Percentiles rank a stretch among this genome's conserved stretches.
Conservation (phyloP, 2,329 filamentous ascomycete genomes). For the Venturia carpophila region DNA sequence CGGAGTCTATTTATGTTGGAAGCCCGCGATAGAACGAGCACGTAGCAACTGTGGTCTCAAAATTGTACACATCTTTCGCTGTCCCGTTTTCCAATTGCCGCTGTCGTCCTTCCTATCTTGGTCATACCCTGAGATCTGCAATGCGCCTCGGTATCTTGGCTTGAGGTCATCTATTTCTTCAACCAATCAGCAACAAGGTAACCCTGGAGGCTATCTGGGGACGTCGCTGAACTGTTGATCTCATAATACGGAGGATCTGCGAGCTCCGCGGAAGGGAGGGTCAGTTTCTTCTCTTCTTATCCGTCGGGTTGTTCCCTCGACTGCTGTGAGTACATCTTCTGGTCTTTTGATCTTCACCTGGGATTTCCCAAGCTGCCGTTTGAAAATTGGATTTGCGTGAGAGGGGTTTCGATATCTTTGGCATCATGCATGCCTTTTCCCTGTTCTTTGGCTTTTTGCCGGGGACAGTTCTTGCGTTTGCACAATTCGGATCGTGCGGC, state of each 20-base stretch:
- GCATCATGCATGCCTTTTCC: no score
- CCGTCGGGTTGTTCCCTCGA: neutral
- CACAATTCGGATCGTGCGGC: neutral
- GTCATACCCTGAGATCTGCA: neutral
- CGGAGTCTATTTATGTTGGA: neutral
- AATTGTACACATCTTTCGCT: neutral
- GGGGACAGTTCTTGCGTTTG: neutral
- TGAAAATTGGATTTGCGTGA: no score
- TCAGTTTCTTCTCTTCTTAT: neutral
- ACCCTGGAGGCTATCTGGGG: neutral
- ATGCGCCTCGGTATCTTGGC: slow-evolving; percentile 6
- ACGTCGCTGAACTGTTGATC: neutral
- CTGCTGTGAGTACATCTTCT: neutral
- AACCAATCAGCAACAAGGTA: neutral
- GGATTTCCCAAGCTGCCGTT: no score
- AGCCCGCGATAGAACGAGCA: neutral
- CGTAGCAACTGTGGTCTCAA: neutral
- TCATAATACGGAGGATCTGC: neutral
- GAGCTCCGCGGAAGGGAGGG: neutral
- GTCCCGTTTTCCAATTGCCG: neutral
- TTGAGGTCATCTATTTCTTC: neutral
- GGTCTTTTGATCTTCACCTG: neutral
- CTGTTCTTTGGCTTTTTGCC: neutral
- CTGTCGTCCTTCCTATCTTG: neutral
- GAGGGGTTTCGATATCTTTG: no score